Evolutionary conservation across 2,329 filamentous ascomycete species (phyloP), one percentile per base, ranked within the genome.

Genomic region (Sporothrix pseudoabietina): DNA sequence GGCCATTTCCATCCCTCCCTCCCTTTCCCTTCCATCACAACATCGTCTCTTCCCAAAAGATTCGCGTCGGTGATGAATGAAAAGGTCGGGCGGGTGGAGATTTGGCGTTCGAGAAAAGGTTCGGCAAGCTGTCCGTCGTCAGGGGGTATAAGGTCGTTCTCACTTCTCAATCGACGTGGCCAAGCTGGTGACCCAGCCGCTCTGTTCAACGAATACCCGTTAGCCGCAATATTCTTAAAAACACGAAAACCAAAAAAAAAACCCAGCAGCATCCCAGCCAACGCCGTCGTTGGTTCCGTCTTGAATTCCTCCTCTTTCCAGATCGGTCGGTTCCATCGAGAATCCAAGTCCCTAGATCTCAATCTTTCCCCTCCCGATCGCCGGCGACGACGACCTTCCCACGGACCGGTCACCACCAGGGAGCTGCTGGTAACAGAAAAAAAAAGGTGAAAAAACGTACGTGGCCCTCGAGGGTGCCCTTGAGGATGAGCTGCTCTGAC

Each of bases 111-210:
- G 35, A 44, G 8, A 1, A 14, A 10, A 12, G 14, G 65, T 71
- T 12, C n/a, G 44, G 44, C 47, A 30, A 16, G 52, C 26, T 22
- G 52, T n/a, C 16, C 16, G 44, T 26, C 44, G 41, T 16, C 44
- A 41, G 70, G 32, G 44, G 70, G 70, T n/a, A 6, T 19, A 41
- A 44, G 30, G 7, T 14, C 12, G 57, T 76, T 81, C 91, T 83
- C 91, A 97, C 94, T 98, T 98, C 92, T 98, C 95, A 87, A 98
- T 92, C 81, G 95, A 98, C 85, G 95, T 98, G 81, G 95, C 95
- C 87, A 98, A 90, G 88, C 90, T 94, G 87, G 95, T 98, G 88
- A 98, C 95, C 95, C 95, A 98, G 90, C 95, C 95, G 89, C 92
- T 96, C 88, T 90, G 80, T 77, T 78, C 69, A 68, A 72, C 76